These are phyloP conservation scores for Colletotrichum gloeosporioides DNA, from an alignment of 2,329 filamentous ascomycete species.

Conservation along the genomic window DNA sequence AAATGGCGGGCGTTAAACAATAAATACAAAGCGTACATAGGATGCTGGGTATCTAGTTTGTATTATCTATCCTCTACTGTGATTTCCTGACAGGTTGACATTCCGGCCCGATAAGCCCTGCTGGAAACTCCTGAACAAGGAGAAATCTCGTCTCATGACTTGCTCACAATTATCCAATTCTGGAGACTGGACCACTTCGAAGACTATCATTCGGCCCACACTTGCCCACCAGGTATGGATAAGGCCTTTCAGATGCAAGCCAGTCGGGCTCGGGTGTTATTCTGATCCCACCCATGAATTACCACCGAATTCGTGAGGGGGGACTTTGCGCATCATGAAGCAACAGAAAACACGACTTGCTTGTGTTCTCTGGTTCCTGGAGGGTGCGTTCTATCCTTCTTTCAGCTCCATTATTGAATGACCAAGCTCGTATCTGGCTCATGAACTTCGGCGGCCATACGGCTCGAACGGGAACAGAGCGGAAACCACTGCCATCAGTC, in stretches of 20 bases:
- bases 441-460: conserved; percentile 60
- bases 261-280: neutral
- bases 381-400: neutral
- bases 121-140: neutral
- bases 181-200: neutral
- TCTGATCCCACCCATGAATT: neutral
- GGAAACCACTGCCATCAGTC: conserved; percentile 64
- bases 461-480: conserved; percentile 71
- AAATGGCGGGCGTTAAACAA: too few species aligned
- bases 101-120: neutral
- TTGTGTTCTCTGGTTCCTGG: neutral
- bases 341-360: neutral
- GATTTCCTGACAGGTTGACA: neutral
- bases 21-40: neutral
- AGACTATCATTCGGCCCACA: neutral
- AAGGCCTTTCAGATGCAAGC: neutral
- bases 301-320: neutral
- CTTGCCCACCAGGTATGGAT: neutral
- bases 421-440: neutral
- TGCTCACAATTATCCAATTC: neutral
- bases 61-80: neutral
- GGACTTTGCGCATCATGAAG: neutral
- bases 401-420: neutral
- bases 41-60: neutral
- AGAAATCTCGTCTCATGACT: neutral